phyloP scores from a whole-genome alignment of 805 yeast genomes.

The Yamadazyma kitorensis region DNA sequence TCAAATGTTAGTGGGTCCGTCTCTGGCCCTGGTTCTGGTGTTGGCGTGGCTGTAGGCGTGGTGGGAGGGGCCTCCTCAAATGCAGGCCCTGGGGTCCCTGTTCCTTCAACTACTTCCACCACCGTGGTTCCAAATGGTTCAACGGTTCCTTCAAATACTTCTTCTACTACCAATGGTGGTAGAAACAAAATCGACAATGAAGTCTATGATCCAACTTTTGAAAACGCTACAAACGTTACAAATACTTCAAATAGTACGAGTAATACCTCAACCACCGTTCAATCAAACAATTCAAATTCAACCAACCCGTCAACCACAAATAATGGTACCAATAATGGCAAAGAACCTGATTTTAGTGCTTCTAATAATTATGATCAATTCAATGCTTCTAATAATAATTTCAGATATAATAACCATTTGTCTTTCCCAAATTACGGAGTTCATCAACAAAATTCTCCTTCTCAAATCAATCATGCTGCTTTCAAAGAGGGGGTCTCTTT shows the following conservation, averaged over 20 bases:
- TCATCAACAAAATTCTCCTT: constrained; percentile 22
- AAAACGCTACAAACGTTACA: background rate
- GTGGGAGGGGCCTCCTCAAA: constrained; percentile 7
- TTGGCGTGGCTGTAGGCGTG: no score
- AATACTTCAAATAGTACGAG: background rate
- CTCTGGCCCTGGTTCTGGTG: background rate
- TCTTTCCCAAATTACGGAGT: constrained; percentile 4
- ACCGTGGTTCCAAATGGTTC: background rate
- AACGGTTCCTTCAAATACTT: background rate
- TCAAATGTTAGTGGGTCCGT: background rate
- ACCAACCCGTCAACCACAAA: constrained; percentile 8
- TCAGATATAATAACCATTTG: constrained; percentile 11
- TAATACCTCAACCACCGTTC: constrained; percentile 8
- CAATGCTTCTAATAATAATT: constrained; percentile 1
- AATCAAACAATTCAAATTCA: constrained; percentile 3
- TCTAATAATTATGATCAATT: constrained; percentile 3
- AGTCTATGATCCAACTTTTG: constrained; percentile 17
- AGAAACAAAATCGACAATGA: constrained; percentile 6
- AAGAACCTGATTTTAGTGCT: constrained; percentile 2
- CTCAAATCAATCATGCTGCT: constrained; percentile 3
- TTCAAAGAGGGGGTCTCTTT: constrained; percentile 4
- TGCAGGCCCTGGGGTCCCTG: constrained; percentile 5
- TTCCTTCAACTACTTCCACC: constrained; percentile 3
- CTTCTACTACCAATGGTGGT: background rate
- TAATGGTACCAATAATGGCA: constrained; percentile 18